Evolutionary conservation across 192 early-diverging fungal species (phyloP).

Genomic region (Entomortierella chlamydospora): DNA sequence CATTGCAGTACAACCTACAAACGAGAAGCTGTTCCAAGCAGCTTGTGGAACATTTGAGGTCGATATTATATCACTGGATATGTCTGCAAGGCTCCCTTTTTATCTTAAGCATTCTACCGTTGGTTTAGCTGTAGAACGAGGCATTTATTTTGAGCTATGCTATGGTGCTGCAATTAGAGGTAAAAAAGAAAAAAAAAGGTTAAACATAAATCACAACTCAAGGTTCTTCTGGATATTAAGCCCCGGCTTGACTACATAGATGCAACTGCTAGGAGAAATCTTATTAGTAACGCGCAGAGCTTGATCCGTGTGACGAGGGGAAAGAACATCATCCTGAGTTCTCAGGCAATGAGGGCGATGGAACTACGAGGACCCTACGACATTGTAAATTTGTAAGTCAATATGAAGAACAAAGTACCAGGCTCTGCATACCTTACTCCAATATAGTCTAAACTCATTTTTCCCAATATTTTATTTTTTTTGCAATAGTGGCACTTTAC

Average conservation of each 20-base stretch:
- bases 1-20: constrained; percentile 77
- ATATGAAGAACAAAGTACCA: too few relatives aligned
- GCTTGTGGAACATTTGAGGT: constrained; percentile 77
- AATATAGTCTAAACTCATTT: too few relatives aligned
- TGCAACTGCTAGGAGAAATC: constrained; percentile 63
- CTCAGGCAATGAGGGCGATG: constrained; percentile 75
- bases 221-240: neutral
- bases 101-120: constrained; percentile 73
- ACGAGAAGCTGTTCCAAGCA: constrained; percentile 76
- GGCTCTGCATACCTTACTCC: too few relatives aligned
- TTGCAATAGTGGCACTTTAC: constrained; percentile 62
- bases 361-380: constrained; percentile 83
- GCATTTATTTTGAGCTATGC: constrained; percentile 84
- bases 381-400: constrained; percentile 83
- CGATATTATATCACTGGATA: constrained; percentile 87
- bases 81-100: constrained; percentile 72
- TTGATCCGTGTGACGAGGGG: constrained; percentile 79
- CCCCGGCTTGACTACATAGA: constrained; percentile 60
- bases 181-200: constrained; percentile 10
- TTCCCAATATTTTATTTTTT: neutral
- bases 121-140: constrained; percentile 76
- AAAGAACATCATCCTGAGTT: constrained; percentile 81
- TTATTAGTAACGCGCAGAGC: constrained; percentile 74
- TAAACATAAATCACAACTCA: neutral
- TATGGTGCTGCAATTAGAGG: constrained; percentile 77